A percentile compares a stretch with the other conserved stretches of the same genome.
phyloP scores from a whole-genome alignment of 805 yeast species.

The Cyberlindnera misumaiensis region DNA sequence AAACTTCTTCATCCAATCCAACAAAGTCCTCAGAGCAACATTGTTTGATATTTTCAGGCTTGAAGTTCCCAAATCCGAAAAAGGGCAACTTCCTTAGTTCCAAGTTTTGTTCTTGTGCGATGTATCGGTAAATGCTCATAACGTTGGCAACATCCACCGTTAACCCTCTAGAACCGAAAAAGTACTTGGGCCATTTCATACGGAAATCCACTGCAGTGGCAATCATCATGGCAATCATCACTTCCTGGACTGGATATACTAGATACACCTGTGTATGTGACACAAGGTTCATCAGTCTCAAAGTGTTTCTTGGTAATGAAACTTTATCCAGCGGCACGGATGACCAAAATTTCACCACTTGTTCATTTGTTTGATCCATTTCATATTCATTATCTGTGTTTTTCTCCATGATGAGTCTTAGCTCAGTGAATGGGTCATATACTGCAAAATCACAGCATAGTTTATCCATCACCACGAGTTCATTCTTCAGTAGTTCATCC shows the following conservation, averaged over 20 bases:
- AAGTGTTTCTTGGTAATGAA: neutral
- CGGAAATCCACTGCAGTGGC: constrained; percentile 2
- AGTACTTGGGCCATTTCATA: constrained; percentile 9
- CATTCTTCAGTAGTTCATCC: constrained; percentile 13
- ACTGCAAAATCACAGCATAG: constrained; percentile 21
- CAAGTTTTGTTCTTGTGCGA: neutral
- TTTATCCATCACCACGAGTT: constrained; percentile 17
- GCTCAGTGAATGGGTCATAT: constrained; percentile 10
- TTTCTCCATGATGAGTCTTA: neutral
- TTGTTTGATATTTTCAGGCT: neutral
- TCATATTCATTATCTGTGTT: constrained; percentile 4
- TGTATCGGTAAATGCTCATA: constrained; percentile 2
- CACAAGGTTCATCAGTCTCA: constrained; percentile 1
- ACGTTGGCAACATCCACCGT: neutral
- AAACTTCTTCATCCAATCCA: neutral
- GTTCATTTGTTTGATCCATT: neutral
- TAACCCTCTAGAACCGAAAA: constrained; percentile 5
- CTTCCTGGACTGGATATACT: constrained; percentile 7
- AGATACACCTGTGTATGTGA: constrained; percentile 13
- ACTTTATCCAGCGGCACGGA: neutral
- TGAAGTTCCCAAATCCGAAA: neutral
- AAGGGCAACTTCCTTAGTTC: neutral
- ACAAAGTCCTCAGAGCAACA: constrained; percentile 2
- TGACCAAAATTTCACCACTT: constrained; percentile 5
- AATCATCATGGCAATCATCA: constrained; percentile 6